Base-by-base conservation (phyloP, 2,329 filamentous ascomycete species). In the Alternaria angustiovoidea region DNA sequence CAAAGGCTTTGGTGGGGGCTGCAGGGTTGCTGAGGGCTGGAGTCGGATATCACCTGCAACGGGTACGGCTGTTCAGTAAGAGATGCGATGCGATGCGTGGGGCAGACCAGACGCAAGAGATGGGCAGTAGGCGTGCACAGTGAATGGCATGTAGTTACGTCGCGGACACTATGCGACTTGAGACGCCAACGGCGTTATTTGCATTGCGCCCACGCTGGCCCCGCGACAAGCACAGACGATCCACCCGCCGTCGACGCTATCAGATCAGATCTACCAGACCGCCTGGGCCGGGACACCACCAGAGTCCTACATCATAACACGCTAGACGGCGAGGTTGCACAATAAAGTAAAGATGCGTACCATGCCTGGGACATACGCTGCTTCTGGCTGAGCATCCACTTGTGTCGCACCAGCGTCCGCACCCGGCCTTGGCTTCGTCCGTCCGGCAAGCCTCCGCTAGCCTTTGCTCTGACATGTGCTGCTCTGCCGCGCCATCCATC, bases 171-270 rank as follows among this genome's bases (percentile, higher is more conserved):
- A 52, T 55, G 49, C 55, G 49, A 61, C 59, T 59, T 42, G 59
- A 63, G 63, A 60, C 63, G 54, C 53, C 57, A 55, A 48, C 57
- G 60, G 57, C 60, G 49, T 56, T 64, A 65, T 65, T 66, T 67
- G 65, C 65, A 62, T 62, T 53, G 63, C 59, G 57, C 62, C 57
- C 39, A 49, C 51, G 54, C 42, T 63, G 62, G 64, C 66, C 65
- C 66, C 63, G 66, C 57, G 57, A 60, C 56, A 41, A 51, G 57
- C 66, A 69, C 66, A 66, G 64, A 65, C 64, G 54, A 54, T 51
- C 41, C 56, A 53, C 59, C 61, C 54, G 47, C 39, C 56, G 38
- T 55, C 59, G 54, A 54, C 59, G 56, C 59, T 63, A 63, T 59
- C 58, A 55, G 53, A 51, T 57, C 55, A 18, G 44, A 62, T 62